These are phyloP conservation scores for Aspergillus egyptiacus DNA, from an alignment of 495 filamentous ascomycete genomes.

Conservation along the genomic window DNA sequence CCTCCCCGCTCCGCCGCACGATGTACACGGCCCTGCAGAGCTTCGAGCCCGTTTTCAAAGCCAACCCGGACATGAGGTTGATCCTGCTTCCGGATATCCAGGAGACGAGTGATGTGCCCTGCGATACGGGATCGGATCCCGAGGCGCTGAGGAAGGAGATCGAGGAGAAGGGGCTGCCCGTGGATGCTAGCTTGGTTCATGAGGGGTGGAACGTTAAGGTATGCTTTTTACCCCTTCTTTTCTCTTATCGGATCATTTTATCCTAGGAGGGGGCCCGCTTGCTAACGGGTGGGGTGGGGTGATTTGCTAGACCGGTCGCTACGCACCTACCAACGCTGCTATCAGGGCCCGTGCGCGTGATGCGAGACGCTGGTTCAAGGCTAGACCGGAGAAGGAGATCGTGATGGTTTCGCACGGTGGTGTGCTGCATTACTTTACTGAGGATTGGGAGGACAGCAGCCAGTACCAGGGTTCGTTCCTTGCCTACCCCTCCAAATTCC, in stretches of 20 bases:
- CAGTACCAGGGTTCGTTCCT: constrained; percentile 46
- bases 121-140: constrained; percentile 66
- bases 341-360: constrained; percentile 57
- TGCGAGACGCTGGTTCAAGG: constrained; percentile 63
- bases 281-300: too few species aligned
- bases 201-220: constrained; percentile 70
- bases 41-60: constrained; percentile 53
- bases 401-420: constrained; percentile 71
- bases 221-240: constrained; percentile 4
- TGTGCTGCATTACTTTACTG: constrained; percentile 71
- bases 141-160: constrained; percentile 58
- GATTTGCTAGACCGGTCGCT: constrained; percentile 38
- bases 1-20: constrained; percentile 80
- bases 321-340: constrained; percentile 50
- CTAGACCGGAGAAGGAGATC: constrained; percentile 51
- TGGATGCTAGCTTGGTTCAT: constrained; percentile 56
- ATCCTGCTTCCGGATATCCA: constrained; percentile 74
- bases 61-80: constrained; percentile 46
- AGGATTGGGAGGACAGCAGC: constrained; percentile 68
- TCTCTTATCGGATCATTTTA: neutral
- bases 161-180: constrained; percentile 42
- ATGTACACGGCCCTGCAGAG: constrained; percentile 71
- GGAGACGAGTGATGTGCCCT: constrained; percentile 69
- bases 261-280: too few species aligned
- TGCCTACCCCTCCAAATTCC: neutral